Base-by-base conservation (phyloP, 192 early-diverging fungal species). In the Thamnidium elegans region DNA sequence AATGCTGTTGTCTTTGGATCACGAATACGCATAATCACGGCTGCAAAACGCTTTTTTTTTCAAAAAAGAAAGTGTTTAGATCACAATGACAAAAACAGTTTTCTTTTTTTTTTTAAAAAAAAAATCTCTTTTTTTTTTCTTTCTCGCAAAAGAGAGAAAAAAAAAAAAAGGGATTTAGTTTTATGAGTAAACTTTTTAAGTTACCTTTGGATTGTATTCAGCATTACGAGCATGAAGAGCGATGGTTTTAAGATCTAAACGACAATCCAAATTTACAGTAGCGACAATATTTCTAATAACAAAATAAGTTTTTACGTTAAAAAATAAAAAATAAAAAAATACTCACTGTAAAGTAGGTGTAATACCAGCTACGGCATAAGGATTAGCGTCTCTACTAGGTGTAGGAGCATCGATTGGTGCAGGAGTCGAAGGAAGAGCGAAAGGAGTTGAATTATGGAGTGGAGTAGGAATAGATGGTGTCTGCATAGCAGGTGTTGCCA, bases 191-290 rank as follows among this genome's bases (percentile, higher is more conserved):
- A 17, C 42, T 43, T 26, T 26, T 26, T 26, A 50, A 66, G 23
- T 36, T 86, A 97, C 94, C 91, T 99, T 99, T 74, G 97, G 97
- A 77, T 99, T 99, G 83, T 99, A 99, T 81, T 99, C 97, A 69
- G 97, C 97, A 75, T 99, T 99, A 58, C 97, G 87, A 15, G 97
- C 97, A 66, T 98, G 95, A 58, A 99, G 81, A 30, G 97, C 97
- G 75, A 99, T 99, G 36, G 93, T 96, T 78, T 99, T 99, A 61
- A 99, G 72, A 75, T 99, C 97, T 64, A 99, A 85, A 54, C 89
- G 89, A 82, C 91, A 93, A 76, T 98, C 97, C 65, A 99, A 83
- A 75, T 99, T 97, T 70, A 99, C 97, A 8, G 97, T 99, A 17
- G 97, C 95, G 10, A 99, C 97, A 67, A 99, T 96, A 70, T 99